Conservation (phyloP, 2,329 filamentous ascomycete species). For the Diaporthe sp. region DNA sequence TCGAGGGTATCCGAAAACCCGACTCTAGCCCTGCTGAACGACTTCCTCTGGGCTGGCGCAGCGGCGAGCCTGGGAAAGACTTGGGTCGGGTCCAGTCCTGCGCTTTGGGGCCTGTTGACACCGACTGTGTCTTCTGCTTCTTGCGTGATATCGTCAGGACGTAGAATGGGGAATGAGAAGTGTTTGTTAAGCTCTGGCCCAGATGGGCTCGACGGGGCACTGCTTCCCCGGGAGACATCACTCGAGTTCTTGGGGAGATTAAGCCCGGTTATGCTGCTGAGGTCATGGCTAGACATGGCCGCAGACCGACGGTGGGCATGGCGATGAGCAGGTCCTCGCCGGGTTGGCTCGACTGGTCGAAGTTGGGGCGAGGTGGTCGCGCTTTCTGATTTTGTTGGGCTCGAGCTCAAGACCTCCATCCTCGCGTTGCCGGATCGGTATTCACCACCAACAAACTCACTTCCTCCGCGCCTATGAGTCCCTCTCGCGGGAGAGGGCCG, state of each 20-base stretch:
- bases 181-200: slow-evolving; percentile 55
- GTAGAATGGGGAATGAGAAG: slow-evolving; percentile 46
- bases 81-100: slow-evolving; percentile 46
- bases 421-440: slow-evolving; percentile 67
- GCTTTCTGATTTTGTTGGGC: slow-evolving; percentile 75
- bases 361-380: slow-evolving; percentile 71
- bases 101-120: slow-evolving; percentile 48
- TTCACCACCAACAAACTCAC: slow-evolving; percentile 88
- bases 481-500: slow-evolving; percentile 65
- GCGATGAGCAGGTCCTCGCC: slow-evolving; percentile 75
- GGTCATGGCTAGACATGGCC: slow-evolving; percentile 87
- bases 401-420: slow-evolving; percentile 75
- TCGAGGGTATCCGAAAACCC: slow-evolving; percentile 89
- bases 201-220: slow-evolving; percentile 74
- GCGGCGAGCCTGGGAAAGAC: slow-evolving; percentile 48
- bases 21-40: slow-evolving; percentile 68
- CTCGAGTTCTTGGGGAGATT: slow-evolving; percentile 34
- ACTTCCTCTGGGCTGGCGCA: slow-evolving; percentile 47
- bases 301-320: slow-evolving; percentile 79
- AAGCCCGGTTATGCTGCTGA: slow-evolving; percentile 54
- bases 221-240: slow-evolving; percentile 67
- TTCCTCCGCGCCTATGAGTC: slow-evolving; percentile 84
- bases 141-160: slow-evolving; percentile 37
- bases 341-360: slow-evolving; percentile 61
- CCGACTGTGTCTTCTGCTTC: slow-evolving; percentile 40